Percentiles rank a stretch among this genome's conserved stretches.
phyloP scores from a whole-genome alignment of 208 protist genomes.

The Trypanosoma vivax region DNA sequence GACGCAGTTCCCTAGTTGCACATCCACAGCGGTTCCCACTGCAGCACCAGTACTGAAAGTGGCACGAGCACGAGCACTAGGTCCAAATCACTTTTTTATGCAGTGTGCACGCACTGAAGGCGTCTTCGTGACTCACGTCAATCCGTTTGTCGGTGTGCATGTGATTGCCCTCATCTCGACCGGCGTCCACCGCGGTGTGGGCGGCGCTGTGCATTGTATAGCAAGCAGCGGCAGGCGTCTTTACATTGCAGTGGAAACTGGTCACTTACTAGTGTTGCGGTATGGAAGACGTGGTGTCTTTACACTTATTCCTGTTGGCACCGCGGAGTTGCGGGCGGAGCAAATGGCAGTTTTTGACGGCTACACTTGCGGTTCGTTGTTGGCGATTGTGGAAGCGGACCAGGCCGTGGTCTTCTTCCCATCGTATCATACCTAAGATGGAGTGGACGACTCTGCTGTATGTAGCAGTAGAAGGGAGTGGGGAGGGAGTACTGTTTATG shows the following conservation, averaged over 20 bases:
- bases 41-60: slow-evolving; percentile 51
- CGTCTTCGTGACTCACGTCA: slow-evolving; percentile 53
- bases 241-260: slow-evolving; percentile 60
- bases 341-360: slow-evolving; percentile 41
- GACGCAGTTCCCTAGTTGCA: slow-evolving; percentile 21
- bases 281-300: slow-evolving; percentile 35
- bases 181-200: slow-evolving; percentile 52
- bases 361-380: slow-evolving; percentile 51
- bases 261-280: slow-evolving; percentile 68
- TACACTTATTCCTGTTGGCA: slow-evolving; percentile 60
- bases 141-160: slow-evolving; percentile 54
- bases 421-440: slow-evolving; percentile 50
- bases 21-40: slow-evolving; percentile 23
- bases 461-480: not conserved
- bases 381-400: slow-evolving; percentile 59
- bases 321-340: slow-evolving; percentile 40
- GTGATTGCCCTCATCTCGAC: slow-evolving; percentile 63
- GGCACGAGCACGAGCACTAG: slow-evolving; percentile 37
- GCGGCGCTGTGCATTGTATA: slow-evolving; percentile 45
- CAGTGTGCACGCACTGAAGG: slow-evolving; percentile 43
- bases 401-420: slow-evolving; percentile 50
- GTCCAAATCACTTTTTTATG: slow-evolving; percentile 58
- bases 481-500: not conserved
- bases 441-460: slow-evolving; percentile 3
- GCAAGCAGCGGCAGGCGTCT: slow-evolving; percentile 56